Evolutionary conservation across 2,329 filamentous ascomycete genomes (phyloP).

Genomic region (Penicillium sp.): DNA sequence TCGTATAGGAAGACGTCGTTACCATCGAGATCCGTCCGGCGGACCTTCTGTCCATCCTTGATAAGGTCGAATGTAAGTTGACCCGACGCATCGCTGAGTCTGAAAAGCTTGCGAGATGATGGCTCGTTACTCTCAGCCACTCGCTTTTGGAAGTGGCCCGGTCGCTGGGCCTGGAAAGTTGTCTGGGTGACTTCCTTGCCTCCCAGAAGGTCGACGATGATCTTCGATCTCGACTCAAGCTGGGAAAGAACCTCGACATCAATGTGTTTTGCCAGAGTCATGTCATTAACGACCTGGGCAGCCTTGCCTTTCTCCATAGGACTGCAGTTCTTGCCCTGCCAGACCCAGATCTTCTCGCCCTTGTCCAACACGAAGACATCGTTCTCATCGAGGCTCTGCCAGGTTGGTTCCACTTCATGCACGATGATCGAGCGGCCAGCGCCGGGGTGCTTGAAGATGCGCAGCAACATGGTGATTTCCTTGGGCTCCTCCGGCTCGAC

Average conservation of each 20-base stretch:
- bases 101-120: conserved; percentile 57
- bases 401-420: conserved; percentile 66
- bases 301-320: conserved; percentile 73
- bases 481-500: conserved; percentile 57
- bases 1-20: conserved; percentile 68
- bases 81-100: conserved; percentile 66
- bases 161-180: conserved; percentile 49
- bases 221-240: conserved; percentile 53
- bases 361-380: conserved; percentile 70
- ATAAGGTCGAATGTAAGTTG: conserved; percentile 61
- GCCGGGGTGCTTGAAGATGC: conserved; percentile 65
- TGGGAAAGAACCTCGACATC: conserved; percentile 70
- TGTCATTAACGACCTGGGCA: conserved; percentile 65
- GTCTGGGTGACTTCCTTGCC: conserved; percentile 50
- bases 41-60: conserved; percentile 57
- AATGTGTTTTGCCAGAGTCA: conserved; percentile 63
- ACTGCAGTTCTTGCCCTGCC: conserved; percentile 68
- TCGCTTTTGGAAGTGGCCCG: conserved; percentile 30
- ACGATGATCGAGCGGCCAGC: conserved; percentile 59
- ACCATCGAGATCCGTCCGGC: conserved; percentile 57
- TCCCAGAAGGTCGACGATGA: conserved; percentile 62
- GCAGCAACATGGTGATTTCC: conserved; percentile 59
- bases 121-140: conserved; percentile 6
- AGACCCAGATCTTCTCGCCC: conserved; percentile 69
- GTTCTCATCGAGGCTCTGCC: conserved; percentile 65